Evolutionary conservation across 2,329 filamentous ascomycete species (phyloP).

Genomic region (Penicillium sp.): DNA sequence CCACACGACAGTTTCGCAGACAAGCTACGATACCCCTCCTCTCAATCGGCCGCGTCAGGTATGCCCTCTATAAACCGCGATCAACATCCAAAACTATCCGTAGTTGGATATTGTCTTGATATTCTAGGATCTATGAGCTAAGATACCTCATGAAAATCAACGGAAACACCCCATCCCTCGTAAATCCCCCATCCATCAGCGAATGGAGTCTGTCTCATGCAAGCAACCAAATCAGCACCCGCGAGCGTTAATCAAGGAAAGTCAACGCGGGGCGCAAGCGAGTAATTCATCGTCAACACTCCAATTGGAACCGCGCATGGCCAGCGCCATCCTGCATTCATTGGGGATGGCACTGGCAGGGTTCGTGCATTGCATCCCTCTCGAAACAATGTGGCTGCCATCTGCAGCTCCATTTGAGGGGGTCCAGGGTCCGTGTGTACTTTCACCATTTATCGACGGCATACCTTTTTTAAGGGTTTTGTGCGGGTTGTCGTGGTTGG

Average conservation of each 20-base stretch:
- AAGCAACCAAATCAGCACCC: background rate
- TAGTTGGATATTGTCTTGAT: background rate
- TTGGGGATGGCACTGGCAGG: slow-evolving; percentile 14
- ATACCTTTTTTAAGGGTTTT: background rate
- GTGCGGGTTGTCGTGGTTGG: background rate
- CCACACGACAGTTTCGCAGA: slow-evolving; percentile 28
- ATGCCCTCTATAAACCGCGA: background rate
- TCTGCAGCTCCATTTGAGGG: slow-evolving; percentile 14
- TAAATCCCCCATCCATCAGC: too few species aligned
- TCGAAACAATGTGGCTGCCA: slow-evolving; percentile 22
- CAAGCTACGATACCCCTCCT: slow-evolving; percentile 29
- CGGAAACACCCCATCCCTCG: background rate
- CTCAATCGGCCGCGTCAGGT: slow-evolving; percentile 6
- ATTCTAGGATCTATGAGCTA: background rate
- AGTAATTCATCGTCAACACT: background rate
- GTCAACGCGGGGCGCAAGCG: slow-evolving; percentile 2
- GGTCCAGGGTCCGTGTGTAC: slow-evolving; percentile 4
- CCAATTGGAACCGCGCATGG: background rate
- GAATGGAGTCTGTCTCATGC: background rate
- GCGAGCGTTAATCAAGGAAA: background rate
- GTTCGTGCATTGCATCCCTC: slow-evolving; percentile 17
- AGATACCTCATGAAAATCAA: background rate
- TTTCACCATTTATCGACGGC: background rate
- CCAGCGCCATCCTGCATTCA: slow-evolving; percentile 12
- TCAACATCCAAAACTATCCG: background rate